Conservation (phyloP, 2,329 filamentous ascomycete species). For the Botryotinia convoluta region DNA sequence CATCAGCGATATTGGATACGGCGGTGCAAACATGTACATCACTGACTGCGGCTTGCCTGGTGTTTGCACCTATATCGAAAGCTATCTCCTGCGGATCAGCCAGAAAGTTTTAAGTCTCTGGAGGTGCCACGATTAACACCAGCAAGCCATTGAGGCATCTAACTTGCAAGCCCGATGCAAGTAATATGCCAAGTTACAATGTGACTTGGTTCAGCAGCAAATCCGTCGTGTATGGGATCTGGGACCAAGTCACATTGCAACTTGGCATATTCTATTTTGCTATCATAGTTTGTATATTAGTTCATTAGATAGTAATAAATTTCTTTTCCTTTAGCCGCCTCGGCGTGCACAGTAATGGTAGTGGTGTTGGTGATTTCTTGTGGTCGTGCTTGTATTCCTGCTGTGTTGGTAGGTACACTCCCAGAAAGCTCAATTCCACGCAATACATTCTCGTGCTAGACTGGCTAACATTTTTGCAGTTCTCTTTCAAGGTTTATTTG, state of each 20-base stretch:
- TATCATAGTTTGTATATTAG: neutral
- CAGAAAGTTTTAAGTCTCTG: conserved; percentile 25
- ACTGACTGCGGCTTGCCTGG: conserved; percentile 23
- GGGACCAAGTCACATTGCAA: conserved; percentile 32
- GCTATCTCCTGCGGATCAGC: conserved; percentile 31
- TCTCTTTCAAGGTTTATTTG: no score
- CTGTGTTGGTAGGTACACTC: neutral
- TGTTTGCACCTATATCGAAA: conserved; percentile 30
- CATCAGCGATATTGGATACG: neutral
- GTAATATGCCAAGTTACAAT: conserved; percentile 60
- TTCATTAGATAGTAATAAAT: neutral
- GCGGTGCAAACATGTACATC: conserved; percentile 20
- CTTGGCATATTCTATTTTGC: neutral
- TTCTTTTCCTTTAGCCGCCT: neutral
- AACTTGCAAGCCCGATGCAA: conserved; percentile 24
- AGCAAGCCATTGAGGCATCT: neutral
- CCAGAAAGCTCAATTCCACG: neutral
- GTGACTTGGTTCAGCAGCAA: conserved; percentile 60
- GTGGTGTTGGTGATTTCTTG: neutral
- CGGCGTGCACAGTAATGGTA: neutral
- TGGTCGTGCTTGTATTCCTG: neutral
- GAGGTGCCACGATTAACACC: conserved; percentile 9
- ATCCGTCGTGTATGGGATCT: conserved; percentile 52
- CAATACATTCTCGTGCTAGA: neutral
- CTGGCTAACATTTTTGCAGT: neutral